A percentile compares a stretch with the other conserved stretches of the same genome.
These are phyloP conservation scores for Ampelocalamus luodianensis DNA, from an alignment of 176 grass and related monocot genomes.

Conservation along the genomic window DNA sequence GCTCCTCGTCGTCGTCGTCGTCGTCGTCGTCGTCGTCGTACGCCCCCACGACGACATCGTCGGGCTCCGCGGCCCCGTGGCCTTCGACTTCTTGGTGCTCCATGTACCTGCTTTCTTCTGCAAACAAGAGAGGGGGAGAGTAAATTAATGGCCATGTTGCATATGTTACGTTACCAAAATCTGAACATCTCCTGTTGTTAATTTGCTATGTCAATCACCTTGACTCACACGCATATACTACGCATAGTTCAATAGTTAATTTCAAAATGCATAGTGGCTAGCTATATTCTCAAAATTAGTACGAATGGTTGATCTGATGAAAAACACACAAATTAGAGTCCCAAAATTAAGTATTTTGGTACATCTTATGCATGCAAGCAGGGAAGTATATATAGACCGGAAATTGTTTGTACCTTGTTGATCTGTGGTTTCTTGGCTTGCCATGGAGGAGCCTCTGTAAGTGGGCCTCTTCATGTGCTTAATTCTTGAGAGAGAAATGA, in stretches of 20 bases:
- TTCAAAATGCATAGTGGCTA: background rate
- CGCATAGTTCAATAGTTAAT: background rate
- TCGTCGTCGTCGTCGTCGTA: conserved; percentile 29
- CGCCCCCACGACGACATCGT: background rate
- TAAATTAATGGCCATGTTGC: background rate
- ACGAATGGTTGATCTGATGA: background rate
- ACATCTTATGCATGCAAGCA: conserved; percentile 13
- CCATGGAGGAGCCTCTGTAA: conserved; percentile 41
- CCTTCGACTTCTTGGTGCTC: conserved; percentile 15
- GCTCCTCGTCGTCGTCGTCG: conserved; percentile 24
- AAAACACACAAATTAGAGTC: background rate
- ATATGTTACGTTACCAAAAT: background rate
- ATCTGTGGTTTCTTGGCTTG: conserved; percentile 21
- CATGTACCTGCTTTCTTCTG: conserved; percentile 44
- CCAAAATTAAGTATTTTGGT: background rate
- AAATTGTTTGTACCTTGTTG: conserved; percentile 43
- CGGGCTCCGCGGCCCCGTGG: background rate
- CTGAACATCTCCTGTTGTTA: background rate
- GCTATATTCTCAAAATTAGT: background rate
- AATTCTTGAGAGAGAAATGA: conserved; percentile 32
- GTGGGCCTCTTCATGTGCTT: conserved; percentile 62
- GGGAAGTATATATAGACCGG: background rate
- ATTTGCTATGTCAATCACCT: conserved; percentile 19
- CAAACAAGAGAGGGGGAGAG: background rate
- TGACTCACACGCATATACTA: background rate